Evolutionary conservation across 2,329 filamentous ascomycete species (phyloP).

Genomic region (Colletotrichum spinosum): DNA sequence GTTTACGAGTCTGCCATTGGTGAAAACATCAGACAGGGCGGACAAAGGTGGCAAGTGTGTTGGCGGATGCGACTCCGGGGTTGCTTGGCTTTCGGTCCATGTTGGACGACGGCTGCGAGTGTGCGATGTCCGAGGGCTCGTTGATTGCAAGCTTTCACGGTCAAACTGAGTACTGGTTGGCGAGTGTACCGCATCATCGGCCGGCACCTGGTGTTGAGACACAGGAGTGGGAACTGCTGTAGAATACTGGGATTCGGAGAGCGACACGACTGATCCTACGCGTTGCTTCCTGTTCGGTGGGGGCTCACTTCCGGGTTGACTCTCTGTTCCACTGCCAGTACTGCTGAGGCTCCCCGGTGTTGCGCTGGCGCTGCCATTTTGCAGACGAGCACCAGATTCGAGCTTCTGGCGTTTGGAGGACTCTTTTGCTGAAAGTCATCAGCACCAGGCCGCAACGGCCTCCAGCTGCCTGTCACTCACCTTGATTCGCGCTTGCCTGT

Average conservation of each 20-base stretch:
- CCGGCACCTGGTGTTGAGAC: constrained; percentile 50
- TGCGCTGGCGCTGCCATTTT: constrained; percentile 54
- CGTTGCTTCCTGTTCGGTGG: constrained; percentile 59
- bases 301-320: constrained; percentile 60
- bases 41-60: constrained; percentile 58
- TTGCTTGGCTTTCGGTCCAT: constrained; percentile 26
- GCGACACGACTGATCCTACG: constrained; percentile 60
- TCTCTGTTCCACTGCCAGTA: constrained; percentile 61
- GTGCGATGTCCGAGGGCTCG: constrained; percentile 27
- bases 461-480: constrained; percentile 49
- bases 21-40: constrained; percentile 48
- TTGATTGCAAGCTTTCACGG: constrained; percentile 34
- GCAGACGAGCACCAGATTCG: constrained; percentile 50
- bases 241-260: constrained; percentile 58
- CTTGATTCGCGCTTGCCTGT: constrained; percentile 69
- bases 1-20: constrained; percentile 50
- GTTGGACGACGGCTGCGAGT: constrained; percentile 31
- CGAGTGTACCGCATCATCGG: constrained; percentile 58
- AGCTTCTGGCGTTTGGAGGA: constrained; percentile 61
- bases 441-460: background rate
- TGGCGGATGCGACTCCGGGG: constrained; percentile 40
- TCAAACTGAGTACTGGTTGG: constrained; percentile 55
- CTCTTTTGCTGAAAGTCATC: constrained; percentile 55
- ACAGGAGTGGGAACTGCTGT: constrained; percentile 48
- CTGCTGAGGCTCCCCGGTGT: constrained; percentile 52